Percentiles rank a stretch among this genome's conserved stretches.
These are phyloP conservation scores for Colletotrichum paranaense DNA, from an alignment of 2,329 filamentous ascomycete genomes.

Conservation along the genomic window DNA sequence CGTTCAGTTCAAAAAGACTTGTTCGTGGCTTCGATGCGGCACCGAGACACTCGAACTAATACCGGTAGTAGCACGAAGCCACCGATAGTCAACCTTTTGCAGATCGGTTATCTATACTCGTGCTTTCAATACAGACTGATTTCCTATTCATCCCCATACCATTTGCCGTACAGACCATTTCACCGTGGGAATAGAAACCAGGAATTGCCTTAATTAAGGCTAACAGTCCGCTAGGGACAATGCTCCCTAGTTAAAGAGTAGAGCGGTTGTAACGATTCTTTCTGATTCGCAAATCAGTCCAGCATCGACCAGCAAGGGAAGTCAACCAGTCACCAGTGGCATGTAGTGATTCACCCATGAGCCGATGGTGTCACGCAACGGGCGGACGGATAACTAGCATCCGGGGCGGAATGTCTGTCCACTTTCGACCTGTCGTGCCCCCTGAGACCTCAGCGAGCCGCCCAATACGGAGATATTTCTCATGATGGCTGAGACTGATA, in stretches of 20 bases:
- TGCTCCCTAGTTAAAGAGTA: too few relatives aligned
- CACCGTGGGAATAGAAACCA: too few relatives aligned
- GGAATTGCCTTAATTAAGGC: too few relatives aligned
- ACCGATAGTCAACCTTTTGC: not conserved
- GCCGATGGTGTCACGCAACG: not conserved
- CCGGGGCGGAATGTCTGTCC: not conserved
- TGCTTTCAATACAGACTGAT: too few relatives aligned
- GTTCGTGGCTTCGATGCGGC: not conserved
- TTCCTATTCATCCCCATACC: too few relatives aligned
- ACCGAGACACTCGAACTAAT: not conserved
- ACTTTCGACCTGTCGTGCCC: not conserved
- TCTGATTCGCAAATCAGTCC: not conserved
- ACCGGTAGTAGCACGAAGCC: not conserved
- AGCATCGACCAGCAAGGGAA: not conserved
- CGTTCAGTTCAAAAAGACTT: not conserved
- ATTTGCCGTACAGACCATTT: too few relatives aligned
- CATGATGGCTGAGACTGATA: not conserved
- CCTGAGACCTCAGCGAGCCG: not conserved
- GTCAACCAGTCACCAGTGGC: not conserved
- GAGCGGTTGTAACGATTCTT: not conserved
- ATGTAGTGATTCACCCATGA: not conserved
- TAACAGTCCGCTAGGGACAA: too few relatives aligned
- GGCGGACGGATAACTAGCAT: not conserved
- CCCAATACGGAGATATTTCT: not conserved
- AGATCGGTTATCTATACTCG: not conserved